These are phyloP conservation scores for Paralagenidium karlingii DNA, from an alignment of 352 stramenopile genomes.

Conservation along the genomic window DNA sequence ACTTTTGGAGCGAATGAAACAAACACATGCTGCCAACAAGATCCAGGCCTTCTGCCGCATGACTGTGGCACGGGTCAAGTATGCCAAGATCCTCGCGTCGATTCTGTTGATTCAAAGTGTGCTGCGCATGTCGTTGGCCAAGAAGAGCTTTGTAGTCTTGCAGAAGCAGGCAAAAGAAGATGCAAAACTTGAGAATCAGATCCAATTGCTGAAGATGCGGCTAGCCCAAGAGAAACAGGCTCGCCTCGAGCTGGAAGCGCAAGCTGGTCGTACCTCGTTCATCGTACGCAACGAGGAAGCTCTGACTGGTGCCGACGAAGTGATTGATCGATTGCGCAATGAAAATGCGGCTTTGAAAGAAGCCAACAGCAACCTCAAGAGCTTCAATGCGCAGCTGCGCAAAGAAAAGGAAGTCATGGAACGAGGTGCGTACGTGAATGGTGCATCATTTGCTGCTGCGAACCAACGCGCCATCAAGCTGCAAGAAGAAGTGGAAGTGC, in stretches of 20 bases:
- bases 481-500: slow-evolving; percentile 68
- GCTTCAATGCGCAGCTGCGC: slow-evolving; percentile 62
- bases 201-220: slow-evolving; percentile 85
- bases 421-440: slow-evolving; percentile 76
- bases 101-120: slow-evolving; percentile 72
- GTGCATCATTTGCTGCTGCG: slow-evolving; percentile 69
- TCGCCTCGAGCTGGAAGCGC: slow-evolving; percentile 68
- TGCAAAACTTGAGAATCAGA: slow-evolving; percentile 94
- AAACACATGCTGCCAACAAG: slow-evolving; percentile 57
- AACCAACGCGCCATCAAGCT: slow-evolving; percentile 80
- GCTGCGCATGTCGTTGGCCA: slow-evolving; percentile 68
- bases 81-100: slow-evolving; percentile 48
- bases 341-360: slow-evolving; percentile 80
- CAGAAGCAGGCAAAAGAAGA: slow-evolving; percentile 87
- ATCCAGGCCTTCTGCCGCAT: slow-evolving; percentile 82
- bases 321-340: slow-evolving; percentile 74
- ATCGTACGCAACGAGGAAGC: slow-evolving; percentile 71
- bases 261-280: slow-evolving; percentile 47
- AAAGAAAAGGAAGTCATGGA: slow-evolving; percentile 87
- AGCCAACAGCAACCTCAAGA: slow-evolving; percentile 73
- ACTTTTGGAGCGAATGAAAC: slow-evolving; percentile 38
- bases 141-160: slow-evolving; percentile 57
- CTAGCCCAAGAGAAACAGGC: slow-evolving; percentile 84
- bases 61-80: slow-evolving; percentile 46
- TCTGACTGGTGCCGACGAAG: slow-evolving; percentile 61